phyloP scores from a whole-genome alignment of 331 rosid species.

The Pyrus hybrid region DNA sequence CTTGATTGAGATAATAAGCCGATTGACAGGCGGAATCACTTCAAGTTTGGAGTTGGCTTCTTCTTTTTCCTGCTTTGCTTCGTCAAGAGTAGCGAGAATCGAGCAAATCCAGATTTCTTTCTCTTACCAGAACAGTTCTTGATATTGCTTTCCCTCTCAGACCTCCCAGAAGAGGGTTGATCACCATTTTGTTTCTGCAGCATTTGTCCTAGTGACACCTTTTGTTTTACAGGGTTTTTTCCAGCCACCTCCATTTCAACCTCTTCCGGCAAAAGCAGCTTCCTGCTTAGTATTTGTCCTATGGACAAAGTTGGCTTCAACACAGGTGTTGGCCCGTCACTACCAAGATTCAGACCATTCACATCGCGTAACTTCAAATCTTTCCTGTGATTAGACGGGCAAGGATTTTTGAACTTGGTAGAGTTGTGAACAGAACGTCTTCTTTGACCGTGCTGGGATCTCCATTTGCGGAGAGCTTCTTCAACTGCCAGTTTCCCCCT shows the following conservation, averaged over 20 bases:
- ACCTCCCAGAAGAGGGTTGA: conserved; percentile 18
- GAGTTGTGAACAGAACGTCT: conserved; percentile 42
- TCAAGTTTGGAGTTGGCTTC: conserved; percentile 46
- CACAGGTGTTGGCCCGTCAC: conserved; percentile 44
- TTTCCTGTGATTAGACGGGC: conserved; percentile 34
- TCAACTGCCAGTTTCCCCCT: conserved; percentile 74
- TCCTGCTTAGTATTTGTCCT: conserved; percentile 81
- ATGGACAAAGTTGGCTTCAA: conserved; percentile 73
- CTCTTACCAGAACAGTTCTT: conserved; percentile 55
- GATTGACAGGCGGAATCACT: conserved; percentile 25
- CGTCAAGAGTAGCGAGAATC: conserved; percentile 57
- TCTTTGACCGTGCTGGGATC: conserved; percentile 47
- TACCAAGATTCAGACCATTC: conserved; percentile 52
- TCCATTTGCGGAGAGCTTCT: conserved; percentile 86
- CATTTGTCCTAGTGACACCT: conserved; percentile 83
- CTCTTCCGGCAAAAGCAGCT: conserved; percentile 57
- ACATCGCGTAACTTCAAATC: conserved; percentile 59
- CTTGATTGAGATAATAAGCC: not conserved
- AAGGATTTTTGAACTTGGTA: conserved; percentile 65
- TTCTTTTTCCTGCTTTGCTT: conserved; percentile 78
- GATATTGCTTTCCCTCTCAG: conserved; percentile 40
- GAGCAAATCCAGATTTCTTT: conserved; percentile 77
- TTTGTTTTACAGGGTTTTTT: conserved; percentile 33
- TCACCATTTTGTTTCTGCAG: conserved; percentile 53
- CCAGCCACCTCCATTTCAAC: conserved; percentile 28